phyloP scores from a whole-genome alignment of 176 grass and related monocot species.

The Aegilops bicornis region DNA sequence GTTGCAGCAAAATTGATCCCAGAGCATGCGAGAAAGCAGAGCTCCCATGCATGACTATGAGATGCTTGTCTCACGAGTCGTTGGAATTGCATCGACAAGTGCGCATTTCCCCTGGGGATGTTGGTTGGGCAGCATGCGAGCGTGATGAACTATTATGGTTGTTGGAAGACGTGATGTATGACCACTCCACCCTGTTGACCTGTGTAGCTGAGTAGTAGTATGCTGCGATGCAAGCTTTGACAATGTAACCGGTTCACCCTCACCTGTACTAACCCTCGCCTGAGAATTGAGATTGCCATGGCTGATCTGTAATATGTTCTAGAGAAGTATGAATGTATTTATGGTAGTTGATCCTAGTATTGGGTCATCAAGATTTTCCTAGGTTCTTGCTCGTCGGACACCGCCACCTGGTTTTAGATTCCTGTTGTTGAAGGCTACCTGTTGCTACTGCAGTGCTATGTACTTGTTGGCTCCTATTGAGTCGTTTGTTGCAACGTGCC shows the following conservation, averaged over 20 bases:
- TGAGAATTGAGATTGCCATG: conserved; percentile 33
- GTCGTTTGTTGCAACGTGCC: neutral
- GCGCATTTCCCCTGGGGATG: conserved; percentile 10
- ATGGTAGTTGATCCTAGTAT: conserved; percentile 49
- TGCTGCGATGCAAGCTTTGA: conserved; percentile 27
- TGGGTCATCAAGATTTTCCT: conserved; percentile 33
- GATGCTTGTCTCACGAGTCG: neutral
- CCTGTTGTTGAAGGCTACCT: neutral
- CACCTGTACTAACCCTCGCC: conserved; percentile 34
- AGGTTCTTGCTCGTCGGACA: neutral
- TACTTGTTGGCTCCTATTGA: neutral
- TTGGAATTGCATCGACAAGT: neutral
- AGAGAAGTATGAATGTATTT: conserved; percentile 66
- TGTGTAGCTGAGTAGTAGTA: conserved; percentile 53
- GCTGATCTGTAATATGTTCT: conserved; percentile 56
- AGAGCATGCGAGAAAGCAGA: conserved; percentile 91
- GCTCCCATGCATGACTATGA: conserved; percentile 61
- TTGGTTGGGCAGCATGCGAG: conserved; percentile 6
- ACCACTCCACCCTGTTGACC: conserved; percentile 23
- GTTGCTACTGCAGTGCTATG: neutral
- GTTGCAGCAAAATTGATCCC: conserved; percentile 70
- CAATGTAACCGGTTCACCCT: conserved; percentile 36
- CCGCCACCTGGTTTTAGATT: neutral
- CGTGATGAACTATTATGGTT: neutral
- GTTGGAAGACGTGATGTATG: conserved; percentile 31